Conservation (phyloP, 768 basidiomycete genomes). For the Terana coerulea region DNA sequence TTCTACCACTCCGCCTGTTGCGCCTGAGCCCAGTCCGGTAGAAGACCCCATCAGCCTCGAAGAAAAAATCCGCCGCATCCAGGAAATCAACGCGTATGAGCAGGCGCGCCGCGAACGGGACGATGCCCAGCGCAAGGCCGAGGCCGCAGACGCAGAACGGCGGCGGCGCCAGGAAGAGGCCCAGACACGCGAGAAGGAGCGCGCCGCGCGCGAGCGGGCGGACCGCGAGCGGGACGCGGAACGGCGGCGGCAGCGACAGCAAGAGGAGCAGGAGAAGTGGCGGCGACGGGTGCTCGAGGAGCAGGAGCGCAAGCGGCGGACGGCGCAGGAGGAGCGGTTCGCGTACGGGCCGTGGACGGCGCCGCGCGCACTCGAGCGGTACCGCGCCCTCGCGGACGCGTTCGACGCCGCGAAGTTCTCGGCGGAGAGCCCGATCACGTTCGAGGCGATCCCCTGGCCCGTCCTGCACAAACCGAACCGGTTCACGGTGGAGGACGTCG, state of each 20-base stretch:
- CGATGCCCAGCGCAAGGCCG: background rate
- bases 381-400: conserved; percentile 50
- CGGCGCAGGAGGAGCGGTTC: conserved; percentile 50
- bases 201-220: conserved; percentile 18
- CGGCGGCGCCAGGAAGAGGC: conserved; percentile 20
- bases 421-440: conserved; percentile 46
- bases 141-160: conserved; percentile 4
- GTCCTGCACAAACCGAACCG: conserved; percentile 50
- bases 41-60: conserved; percentile 16
- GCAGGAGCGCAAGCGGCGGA: conserved; percentile 36
- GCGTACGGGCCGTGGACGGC: conserved; percentile 58
- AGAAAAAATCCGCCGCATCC: conserved; percentile 13
- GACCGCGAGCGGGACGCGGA: conserved; percentile 26
- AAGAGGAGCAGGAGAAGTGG: conserved; percentile 28
- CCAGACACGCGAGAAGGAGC: conserved; percentile 23
- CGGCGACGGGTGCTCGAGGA: conserved; percentile 6
- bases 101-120: conserved; percentile 1
- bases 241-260: conserved; percentile 6
- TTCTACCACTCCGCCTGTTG: too few relatives aligned
- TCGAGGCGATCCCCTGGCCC: conserved; percentile 75
- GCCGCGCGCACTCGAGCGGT: conserved; percentile 67
- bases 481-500: conserved; percentile 61
- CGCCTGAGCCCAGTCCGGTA: background rate
- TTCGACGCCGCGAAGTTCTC: conserved; percentile 65
- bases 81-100: conserved; percentile 12